Evolutionary conservation across 495 filamentous ascomycete species (phyloP).

Genomic region (Bacidia rubella): DNA sequence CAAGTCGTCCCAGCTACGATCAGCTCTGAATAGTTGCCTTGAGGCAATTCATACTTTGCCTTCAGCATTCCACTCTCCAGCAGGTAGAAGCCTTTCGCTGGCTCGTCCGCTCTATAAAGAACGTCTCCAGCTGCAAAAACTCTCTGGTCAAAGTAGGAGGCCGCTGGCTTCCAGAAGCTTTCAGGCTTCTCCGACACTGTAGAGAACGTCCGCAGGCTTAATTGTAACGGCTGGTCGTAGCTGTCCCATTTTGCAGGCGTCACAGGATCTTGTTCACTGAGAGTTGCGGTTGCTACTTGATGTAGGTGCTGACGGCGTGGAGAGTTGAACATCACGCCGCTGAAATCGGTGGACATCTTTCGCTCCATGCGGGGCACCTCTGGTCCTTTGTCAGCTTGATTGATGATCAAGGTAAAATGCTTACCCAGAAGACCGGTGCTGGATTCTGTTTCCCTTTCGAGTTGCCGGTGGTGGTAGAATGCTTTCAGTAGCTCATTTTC

Average conservation of each 20-base stretch:
- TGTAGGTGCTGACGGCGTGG: slow-evolving; percentile 68
- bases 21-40: slow-evolving; percentile 77
- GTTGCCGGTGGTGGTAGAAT: slow-evolving; percentile 46
- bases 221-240: slow-evolving; percentile 77
- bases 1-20: slow-evolving; percentile 93
- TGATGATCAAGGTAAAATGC: background rate
- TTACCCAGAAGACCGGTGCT: slow-evolving; percentile 12
- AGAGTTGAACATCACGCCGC: slow-evolving; percentile 50
- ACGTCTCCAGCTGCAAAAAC: slow-evolving; percentile 53
- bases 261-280: slow-evolving; percentile 43
- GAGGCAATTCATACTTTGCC: slow-evolving; percentile 77
- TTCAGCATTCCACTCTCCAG: slow-evolving; percentile 78
- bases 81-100: slow-evolving; percentile 73
- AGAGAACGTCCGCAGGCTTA: slow-evolving; percentile 86
- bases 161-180: slow-evolving; percentile 83
- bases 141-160: slow-evolving; percentile 54
- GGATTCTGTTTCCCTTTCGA: slow-evolving; percentile 10
- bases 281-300: slow-evolving; percentile 58
- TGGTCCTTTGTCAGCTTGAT: slow-evolving; percentile 3
- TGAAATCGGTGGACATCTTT: slow-evolving; percentile 10
- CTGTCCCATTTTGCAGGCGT: slow-evolving; percentile 55
- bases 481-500: slow-evolving; percentile 89
- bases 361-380: slow-evolving; percentile 15
- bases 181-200: slow-evolving; percentile 64
- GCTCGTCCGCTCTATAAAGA: slow-evolving; percentile 60